These are phyloP conservation scores for Sphaerostilbella broomeana DNA, from an alignment of 2,329 filamentous ascomycete species.

Conservation along the genomic window DNA sequence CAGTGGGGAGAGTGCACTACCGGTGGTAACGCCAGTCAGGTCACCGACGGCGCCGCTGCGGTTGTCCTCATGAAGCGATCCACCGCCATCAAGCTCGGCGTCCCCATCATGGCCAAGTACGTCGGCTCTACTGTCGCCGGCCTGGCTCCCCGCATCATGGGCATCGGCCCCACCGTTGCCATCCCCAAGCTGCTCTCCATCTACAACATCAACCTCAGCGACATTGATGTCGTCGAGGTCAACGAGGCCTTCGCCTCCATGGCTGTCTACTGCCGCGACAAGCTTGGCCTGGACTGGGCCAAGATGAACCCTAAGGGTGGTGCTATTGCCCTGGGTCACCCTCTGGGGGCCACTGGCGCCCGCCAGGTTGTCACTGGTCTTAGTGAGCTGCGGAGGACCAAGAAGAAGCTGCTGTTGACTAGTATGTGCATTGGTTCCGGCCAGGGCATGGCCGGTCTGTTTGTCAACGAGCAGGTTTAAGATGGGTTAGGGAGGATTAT, in stretches of 20 bases:
- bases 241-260: conserved; percentile 98
- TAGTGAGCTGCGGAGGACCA: conserved; percentile 73
- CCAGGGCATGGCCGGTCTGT: conserved; percentile 61
- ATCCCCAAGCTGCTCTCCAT: conserved; percentile 79
- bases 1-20: conserved; percentile 74
- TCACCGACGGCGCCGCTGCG: conserved; percentile 89
- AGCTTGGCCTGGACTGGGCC: conserved; percentile 60
- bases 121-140: conserved; percentile 87
- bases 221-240: conserved; percentile 85
- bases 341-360: conserved; percentile 70
- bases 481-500: not conserved
- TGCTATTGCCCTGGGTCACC: conserved; percentile 77
- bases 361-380: conserved; percentile 84
- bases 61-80: conserved; percentile 91
- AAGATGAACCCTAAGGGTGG: conserved; percentile 80
- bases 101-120: conserved; percentile 92
- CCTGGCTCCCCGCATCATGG: conserved; percentile 91
- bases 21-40: conserved; percentile 88
- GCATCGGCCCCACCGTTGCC: conserved; percentile 71
- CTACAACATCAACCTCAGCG: conserved; percentile 69
- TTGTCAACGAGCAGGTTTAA: conserved; percentile 29
- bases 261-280: conserved; percentile 86
- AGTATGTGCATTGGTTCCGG: conserved; percentile 80
- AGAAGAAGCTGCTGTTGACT: conserved; percentile 86
- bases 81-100: conserved; percentile 75